phyloP scores from a whole-genome alignment of 1,139 yeast genomes.

The Nadsonia commutata region DNA sequence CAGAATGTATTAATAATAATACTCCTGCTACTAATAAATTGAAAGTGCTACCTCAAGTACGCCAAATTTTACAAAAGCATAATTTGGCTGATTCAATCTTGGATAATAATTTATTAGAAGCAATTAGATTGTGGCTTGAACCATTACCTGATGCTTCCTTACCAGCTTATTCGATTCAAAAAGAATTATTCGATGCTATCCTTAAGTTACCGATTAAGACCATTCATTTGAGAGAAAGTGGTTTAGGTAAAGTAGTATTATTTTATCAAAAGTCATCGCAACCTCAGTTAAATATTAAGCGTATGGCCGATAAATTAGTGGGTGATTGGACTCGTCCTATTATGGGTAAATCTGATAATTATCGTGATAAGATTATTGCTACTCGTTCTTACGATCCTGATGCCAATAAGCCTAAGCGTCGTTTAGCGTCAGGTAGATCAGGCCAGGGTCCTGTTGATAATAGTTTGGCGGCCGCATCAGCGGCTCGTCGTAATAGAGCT shows the following conservation, averaged over 20 bases:
- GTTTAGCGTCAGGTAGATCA: conserved; percentile 9
- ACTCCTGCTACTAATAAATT: conserved; percentile 79
- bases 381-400: conserved; percentile 57
- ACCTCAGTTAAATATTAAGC: conserved; percentile 75
- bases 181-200: conserved; percentile 63
- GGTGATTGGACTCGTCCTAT: conserved; percentile 99
- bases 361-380: conserved; percentile 71
- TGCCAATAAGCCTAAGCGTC: conserved; percentile 19
- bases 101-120: conserved; percentile 86
- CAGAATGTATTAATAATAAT: conserved; percentile 54
- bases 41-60: conserved; percentile 66
- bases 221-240: conserved; percentile 86
- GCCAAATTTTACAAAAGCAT: conserved; percentile 61
- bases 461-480: conserved; percentile 13
- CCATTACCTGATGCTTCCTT: conserved; percentile 96
- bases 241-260: conserved; percentile 86
- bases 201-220: conserved; percentile 81
- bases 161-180: conserved; percentile 94
- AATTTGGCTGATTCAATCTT: conserved; percentile 78
- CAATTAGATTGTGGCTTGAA: conserved; percentile 93
- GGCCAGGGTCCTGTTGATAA: conserved; percentile 12
- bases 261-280: conserved; percentile 85
- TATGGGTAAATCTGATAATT: conserved; percentile 88
- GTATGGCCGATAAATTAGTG: conserved; percentile 77
- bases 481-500: conserved; percentile 78